phyloP scores from a whole-genome alignment of 805 yeast genomes.

The Saccharomyces paradoxus region DNA sequence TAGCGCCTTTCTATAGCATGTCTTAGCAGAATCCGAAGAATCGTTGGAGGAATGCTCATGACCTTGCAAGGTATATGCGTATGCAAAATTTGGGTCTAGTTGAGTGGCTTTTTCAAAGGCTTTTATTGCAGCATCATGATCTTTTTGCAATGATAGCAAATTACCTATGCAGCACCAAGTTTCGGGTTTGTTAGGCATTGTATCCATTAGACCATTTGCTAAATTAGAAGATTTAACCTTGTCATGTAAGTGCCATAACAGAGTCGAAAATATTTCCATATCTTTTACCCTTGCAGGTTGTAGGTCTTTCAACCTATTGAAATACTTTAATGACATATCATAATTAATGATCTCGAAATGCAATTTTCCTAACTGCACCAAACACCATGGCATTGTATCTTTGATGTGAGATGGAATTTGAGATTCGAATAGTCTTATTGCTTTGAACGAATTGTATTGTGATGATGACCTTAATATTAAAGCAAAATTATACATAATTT shows the following conservation, averaged over 20 bases:
- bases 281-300: constrained; percentile 78
- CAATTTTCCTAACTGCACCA: constrained; percentile 67
- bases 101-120: constrained; percentile 76
- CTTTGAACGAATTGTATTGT: constrained; percentile 69
- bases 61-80: constrained; percentile 88
- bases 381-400: constrained; percentile 74
- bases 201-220: constrained; percentile 69
- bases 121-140: constrained; percentile 81
- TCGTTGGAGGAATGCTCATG: constrained; percentile 86
- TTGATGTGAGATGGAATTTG: constrained; percentile 50
- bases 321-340: constrained; percentile 60
- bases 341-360: constrained; percentile 86
- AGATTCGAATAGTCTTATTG: constrained; percentile 54
- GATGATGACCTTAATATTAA: constrained; percentile 15
- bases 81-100: constrained; percentile 61
- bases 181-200: constrained; percentile 59
- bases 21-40: constrained; percentile 81
- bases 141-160: constrained; percentile 71
- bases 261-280: constrained; percentile 86
- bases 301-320: constrained; percentile 49
- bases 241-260: constrained; percentile 86
- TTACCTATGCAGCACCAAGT: constrained; percentile 93
- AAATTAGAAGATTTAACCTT: constrained; percentile 71
- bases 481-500: constrained; percentile 15
- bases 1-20: constrained; percentile 72